phyloP scores from a whole-genome alignment of 495 filamentous ascomycete genomes.

The Endocarpon pusillum region DNA sequence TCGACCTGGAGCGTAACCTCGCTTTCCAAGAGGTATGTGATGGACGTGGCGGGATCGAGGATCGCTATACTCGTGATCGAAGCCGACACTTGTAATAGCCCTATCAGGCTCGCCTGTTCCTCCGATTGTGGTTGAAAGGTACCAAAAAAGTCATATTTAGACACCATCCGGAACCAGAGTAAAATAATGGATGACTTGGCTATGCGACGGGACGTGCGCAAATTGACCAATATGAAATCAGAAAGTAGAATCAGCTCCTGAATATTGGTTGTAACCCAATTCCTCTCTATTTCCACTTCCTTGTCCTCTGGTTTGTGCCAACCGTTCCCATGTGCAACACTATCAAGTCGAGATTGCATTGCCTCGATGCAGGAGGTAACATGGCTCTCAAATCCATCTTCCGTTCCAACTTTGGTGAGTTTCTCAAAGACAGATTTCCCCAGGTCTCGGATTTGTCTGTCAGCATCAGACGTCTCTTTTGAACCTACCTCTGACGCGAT shows the following conservation, averaged over 20 bases:
- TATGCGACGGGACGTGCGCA: slow-evolving; percentile 37
- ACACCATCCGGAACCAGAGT: slow-evolving; percentile 60
- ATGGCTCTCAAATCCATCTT: not conserved
- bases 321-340: slow-evolving; percentile 29
- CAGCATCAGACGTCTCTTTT: not conserved
- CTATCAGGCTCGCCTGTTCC: slow-evolving; percentile 31
- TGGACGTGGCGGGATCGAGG: slow-evolving; percentile 41
- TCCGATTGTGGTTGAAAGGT: slow-evolving; percentile 32
- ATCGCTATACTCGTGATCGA: slow-evolving; percentile 59
- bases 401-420: not conserved
- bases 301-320: slow-evolving; percentile 32
- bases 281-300: slow-evolving; percentile 34
- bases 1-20: slow-evolving; percentile 6
- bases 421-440: not conserved
- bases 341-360: slow-evolving; percentile 26
- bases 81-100: slow-evolving; percentile 47
- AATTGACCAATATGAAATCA: slow-evolving; percentile 51
- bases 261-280: slow-evolving; percentile 45
- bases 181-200: slow-evolving; percentile 42
- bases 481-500: not conserved
- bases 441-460: too few relatives aligned
- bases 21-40: slow-evolving; percentile 17
- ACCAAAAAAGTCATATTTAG: slow-evolving; percentile 45
- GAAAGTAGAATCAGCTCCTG: slow-evolving; percentile 56
- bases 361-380: slow-evolving; percentile 21